These are phyloP conservation scores for Penicillium occitanis DNA, from an alignment of 2,329 filamentous ascomycete species.

Conservation along the genomic window DNA sequence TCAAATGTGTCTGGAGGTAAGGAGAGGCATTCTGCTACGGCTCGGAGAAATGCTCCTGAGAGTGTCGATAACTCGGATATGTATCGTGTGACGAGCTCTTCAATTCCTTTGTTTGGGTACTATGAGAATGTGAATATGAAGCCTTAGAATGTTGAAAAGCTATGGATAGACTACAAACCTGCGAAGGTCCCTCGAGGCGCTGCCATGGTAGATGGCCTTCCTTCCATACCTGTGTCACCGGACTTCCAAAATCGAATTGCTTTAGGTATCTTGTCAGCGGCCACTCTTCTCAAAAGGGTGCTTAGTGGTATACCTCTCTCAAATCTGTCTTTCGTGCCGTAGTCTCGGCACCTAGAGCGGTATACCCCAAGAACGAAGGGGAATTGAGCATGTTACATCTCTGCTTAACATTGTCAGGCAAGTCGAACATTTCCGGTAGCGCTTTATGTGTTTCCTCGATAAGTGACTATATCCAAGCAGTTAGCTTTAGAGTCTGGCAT, in stretches of 20 bases:
- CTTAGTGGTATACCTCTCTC: background rate
- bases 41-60: conserved; percentile 55
- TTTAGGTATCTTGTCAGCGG: conserved; percentile 48
- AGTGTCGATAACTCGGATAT: conserved; percentile 53
- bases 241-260: conserved; percentile 10
- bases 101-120: conserved; percentile 27
- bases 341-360: conserved; percentile 55
- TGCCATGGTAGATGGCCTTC: conserved; percentile 28
- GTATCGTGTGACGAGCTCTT: conserved; percentile 48
- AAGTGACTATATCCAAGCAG: conserved; percentile 5
- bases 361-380: conserved; percentile 63
- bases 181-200: conserved; percentile 51
- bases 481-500: background rate
- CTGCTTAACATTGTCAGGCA: conserved; percentile 26
- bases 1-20: conserved; percentile 52
- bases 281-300: background rate
- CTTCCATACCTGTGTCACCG: background rate
- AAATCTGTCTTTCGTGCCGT: conserved; percentile 55
- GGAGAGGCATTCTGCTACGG: conserved; percentile 57
- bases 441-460: conserved; percentile 25
- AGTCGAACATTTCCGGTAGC: conserved; percentile 27
- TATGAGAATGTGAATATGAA: background rate
- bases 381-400: conserved; percentile 44
- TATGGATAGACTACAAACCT: conserved; percentile 29
- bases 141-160: background rate